A percentile compares a stretch with the other conserved stretches of the same genome.
phyloP scores from a whole-genome alignment of 768 basidiomycete species.

The Leucocoprinus sp. region DNA sequence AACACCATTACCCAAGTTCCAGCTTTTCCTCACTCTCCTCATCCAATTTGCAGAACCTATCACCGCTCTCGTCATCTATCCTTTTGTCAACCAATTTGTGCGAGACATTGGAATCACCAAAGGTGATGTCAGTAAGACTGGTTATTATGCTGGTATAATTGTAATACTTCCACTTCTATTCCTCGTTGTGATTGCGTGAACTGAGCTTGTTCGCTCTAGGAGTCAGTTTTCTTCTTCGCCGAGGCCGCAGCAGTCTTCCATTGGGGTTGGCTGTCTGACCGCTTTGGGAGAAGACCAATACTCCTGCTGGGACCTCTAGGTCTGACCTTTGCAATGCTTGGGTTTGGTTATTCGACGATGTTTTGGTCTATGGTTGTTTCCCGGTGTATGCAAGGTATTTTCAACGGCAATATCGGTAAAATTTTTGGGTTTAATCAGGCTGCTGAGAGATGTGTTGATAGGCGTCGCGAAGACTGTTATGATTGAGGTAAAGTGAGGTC shows the following conservation, averaged over 20 bases:
- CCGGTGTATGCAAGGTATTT: constrained; percentile 28
- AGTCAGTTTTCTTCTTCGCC: constrained; percentile 37
- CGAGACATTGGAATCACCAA: constrained; percentile 34
- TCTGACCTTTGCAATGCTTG: constrained; percentile 29
- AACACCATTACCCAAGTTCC: constrained; percentile 33
- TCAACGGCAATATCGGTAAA: constrained; percentile 29
- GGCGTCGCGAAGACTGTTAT: constrained; percentile 38
- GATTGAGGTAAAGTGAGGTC: constrained; percentile 30
- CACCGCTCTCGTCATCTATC: constrained; percentile 37
- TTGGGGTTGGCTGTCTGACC: constrained; percentile 38
- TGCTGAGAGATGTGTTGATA: constrained; percentile 5
- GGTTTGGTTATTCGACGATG: constrained; percentile 33
- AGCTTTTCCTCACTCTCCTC: constrained; percentile 29
- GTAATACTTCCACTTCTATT: constrained; percentile 25
- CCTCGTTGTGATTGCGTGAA: too few species aligned
- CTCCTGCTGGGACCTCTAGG: constrained; percentile 37
- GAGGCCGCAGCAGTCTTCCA: constrained; percentile 34
- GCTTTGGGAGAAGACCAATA: constrained; percentile 36
- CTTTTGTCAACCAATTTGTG: constrained; percentile 39
- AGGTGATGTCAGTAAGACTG: constrained; percentile 36
- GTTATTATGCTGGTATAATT: constrained; percentile 42
- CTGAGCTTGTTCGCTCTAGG: constrained; percentile 19
- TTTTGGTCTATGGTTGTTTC: constrained; percentile 25
- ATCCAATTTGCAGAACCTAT: constrained; percentile 38
- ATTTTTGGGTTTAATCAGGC: neutral